Percentiles rank a stretch among this genome's conserved stretches.
phyloP scores from a whole-genome alignment of 1,284 basidiomycete genomes.

The Ustilago bromivora region DNA sequence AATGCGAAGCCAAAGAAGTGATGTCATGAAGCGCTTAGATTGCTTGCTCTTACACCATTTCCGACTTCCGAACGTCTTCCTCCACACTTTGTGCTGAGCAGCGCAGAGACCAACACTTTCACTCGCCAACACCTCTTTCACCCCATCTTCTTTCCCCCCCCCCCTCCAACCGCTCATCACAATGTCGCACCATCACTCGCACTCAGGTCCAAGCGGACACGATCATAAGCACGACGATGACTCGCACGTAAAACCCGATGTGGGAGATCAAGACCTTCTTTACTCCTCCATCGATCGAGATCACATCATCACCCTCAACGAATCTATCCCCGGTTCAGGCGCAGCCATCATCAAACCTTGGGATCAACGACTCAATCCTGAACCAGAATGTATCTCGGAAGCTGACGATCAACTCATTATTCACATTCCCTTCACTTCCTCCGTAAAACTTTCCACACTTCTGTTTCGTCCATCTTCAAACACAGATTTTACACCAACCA shows the following conservation, averaged over 20 bases:
- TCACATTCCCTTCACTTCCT: conserved; percentile 60
- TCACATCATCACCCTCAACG: conserved; percentile 58
- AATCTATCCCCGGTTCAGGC: conserved; percentile 36
- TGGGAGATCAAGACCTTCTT: conserved; percentile 62
- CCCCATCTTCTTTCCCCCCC: not conserved
- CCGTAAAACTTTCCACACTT: conserved; percentile 55
- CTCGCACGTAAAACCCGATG: conserved; percentile 59
- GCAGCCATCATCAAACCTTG: conserved; percentile 58
- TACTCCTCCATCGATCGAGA: conserved; percentile 57
- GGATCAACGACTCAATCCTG: conserved; percentile 42
- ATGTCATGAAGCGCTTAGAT: not conserved
- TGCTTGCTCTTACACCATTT: not conserved
- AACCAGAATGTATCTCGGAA: conserved; percentile 42
- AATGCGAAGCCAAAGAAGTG: not conserved
- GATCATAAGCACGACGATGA: conserved; percentile 60
- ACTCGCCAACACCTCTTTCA: not conserved
- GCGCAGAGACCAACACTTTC: conserved; percentile 3
- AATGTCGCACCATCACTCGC: conserved; percentile 58
- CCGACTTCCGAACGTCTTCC: not conserved
- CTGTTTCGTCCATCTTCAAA: conserved; percentile 33
- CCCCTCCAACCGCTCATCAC: not conserved
- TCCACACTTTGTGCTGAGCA: conserved; percentile 1
- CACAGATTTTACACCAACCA: conserved; percentile 48
- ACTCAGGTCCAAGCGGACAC: conserved; percentile 50
- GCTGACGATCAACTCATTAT: conserved; percentile 64